Evolutionary conservation across 2,329 filamentous ascomycete species (phyloP).

Genomic region (Pseudophaeomoniella oleicola): DNA sequence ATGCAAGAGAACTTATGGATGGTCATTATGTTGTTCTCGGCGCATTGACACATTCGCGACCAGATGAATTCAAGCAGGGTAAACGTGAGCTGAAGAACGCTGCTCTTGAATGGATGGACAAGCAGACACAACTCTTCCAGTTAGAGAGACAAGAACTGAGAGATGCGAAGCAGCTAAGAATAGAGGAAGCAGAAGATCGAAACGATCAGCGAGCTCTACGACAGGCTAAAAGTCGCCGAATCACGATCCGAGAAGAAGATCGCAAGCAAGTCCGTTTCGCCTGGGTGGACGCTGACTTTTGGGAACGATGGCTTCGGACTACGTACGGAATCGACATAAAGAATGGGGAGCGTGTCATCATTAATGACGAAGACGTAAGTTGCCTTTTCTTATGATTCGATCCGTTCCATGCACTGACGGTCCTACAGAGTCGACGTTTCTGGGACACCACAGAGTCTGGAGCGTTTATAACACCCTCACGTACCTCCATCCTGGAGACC

Average conservation of each 20-base stretch:
- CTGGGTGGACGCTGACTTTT: conserved; percentile 94
- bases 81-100: conserved; percentile 90
- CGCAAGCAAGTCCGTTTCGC: conserved; percentile 87
- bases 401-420: conserved; percentile 19
- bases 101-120: conserved; percentile 95
- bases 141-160: conserved; percentile 84
- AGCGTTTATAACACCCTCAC: conserved; percentile 75
- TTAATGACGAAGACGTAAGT: conserved; percentile 93
- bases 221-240: conserved; percentile 76
- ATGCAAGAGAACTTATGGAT: conserved; percentile 89
- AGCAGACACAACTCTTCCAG: conserved; percentile 81
- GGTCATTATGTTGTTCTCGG: conserved; percentile 89
- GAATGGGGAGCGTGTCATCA: conserved; percentile 81
- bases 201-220: conserved; percentile 77
- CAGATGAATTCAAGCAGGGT: conserved; percentile 62
- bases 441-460: conserved; percentile 88
- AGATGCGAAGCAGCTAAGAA: conserved; percentile 84
- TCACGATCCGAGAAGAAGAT: conserved; percentile 69
- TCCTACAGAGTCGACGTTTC: conserved; percentile 65
- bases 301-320: conserved; percentile 92
- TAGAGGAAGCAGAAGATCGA: conserved; percentile 91
- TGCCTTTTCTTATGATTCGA: background rate
- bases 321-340: conserved; percentile 82
- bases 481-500: conserved; percentile 83
- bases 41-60: conserved; percentile 65